A percentile compares a stretch with the other conserved stretches of the same genome.
Evolutionary conservation across 2,329 filamentous ascomycete species (phyloP).

Genomic region (Penicillium rolfsii): DNA sequence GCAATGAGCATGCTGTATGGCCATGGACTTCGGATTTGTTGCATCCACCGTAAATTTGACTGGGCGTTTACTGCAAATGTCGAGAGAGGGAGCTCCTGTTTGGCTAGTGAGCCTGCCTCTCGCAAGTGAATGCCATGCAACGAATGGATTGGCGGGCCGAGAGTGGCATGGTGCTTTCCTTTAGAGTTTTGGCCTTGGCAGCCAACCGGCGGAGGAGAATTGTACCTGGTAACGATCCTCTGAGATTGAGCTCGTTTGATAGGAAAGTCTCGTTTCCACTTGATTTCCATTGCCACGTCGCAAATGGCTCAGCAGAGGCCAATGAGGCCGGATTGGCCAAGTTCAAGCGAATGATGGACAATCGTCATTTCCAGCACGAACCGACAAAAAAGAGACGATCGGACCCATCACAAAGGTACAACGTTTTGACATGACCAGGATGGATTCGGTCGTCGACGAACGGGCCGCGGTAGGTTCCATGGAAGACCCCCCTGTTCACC

Average conservation of each 20-base stretch:
- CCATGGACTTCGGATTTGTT: constrained; percentile 6
- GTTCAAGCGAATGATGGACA: neutral
- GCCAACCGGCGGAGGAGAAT: neutral
- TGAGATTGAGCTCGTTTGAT: neutral
- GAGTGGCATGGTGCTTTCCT: neutral
- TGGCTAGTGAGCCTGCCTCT: neutral
- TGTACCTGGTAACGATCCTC: constrained; percentile 1
- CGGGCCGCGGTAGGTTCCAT: constrained; percentile 19
- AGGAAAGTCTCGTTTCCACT: neutral
- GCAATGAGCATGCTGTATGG: constrained; percentile 22
- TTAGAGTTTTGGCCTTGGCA: neutral
- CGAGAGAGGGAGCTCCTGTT: neutral
- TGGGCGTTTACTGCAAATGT: constrained; percentile 10
- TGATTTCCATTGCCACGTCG: neutral
- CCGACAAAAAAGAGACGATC: neutral
- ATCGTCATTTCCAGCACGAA: neutral
- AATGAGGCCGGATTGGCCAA: neutral
- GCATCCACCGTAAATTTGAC: neutral
- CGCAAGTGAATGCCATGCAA: neutral
- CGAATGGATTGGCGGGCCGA: neutral
- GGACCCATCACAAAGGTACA: constrained; percentile 17
- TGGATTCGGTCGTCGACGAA: constrained; percentile 17
- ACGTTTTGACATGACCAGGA: constrained; percentile 12
- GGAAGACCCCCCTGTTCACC: constrained; percentile 42
- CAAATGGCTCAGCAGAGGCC: neutral